A percentile compares a stretch with the other conserved stretches of the same genome.
These are phyloP conservation scores for Hymenoscyphus albidus DNA, from an alignment of 2,329 filamentous ascomycete species.

Conservation along the genomic window DNA sequence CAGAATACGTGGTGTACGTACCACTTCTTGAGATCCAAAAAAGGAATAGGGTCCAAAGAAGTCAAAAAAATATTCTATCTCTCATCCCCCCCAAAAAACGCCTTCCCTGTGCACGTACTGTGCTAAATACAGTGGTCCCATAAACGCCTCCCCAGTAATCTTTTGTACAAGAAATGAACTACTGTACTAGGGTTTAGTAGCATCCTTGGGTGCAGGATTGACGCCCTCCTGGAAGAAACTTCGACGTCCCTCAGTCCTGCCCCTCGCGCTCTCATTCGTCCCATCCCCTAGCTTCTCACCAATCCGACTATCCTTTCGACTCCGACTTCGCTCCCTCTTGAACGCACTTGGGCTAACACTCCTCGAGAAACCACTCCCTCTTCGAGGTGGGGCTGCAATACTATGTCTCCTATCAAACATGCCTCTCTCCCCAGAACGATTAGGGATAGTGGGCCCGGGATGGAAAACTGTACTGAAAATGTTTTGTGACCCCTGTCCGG, in stretches of 20 bases:
- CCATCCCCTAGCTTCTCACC: conserved; percentile 10
- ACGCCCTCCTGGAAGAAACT: conserved; percentile 26
- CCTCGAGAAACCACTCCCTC: not conserved
- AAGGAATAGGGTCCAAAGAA: too few relatives aligned
- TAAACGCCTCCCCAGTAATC: too few relatives aligned
- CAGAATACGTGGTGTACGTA: too few relatives aligned
- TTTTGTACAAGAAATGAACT: too few relatives aligned
- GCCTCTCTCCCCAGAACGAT: conserved; percentile 21
- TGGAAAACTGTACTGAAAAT: conserved; percentile 32
- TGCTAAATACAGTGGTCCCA: too few relatives aligned
- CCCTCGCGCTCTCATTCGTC: conserved; percentile 6
- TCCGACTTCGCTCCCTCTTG: not conserved
- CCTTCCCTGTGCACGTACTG: too few relatives aligned
- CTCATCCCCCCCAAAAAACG: too few relatives aligned
- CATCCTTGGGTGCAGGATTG: conserved; percentile 17
- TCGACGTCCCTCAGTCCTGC: conserved; percentile 20
- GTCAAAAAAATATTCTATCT: too few relatives aligned
- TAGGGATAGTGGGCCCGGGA: conserved; percentile 33
- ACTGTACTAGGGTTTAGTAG: too few relatives aligned
- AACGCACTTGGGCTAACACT: conserved; percentile 13
- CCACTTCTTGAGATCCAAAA: too few relatives aligned
- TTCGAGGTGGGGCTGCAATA: conserved; percentile 9
- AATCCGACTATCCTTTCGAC: not conserved
- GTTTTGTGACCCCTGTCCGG: conserved; percentile 17
- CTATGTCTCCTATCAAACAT: conserved; percentile 13